Evolutionary conservation across 352 stramenopile genomes (phyloP), one percentile per base, ranked within the genome.

Genomic region (Globisporangium nagaii): DNA sequence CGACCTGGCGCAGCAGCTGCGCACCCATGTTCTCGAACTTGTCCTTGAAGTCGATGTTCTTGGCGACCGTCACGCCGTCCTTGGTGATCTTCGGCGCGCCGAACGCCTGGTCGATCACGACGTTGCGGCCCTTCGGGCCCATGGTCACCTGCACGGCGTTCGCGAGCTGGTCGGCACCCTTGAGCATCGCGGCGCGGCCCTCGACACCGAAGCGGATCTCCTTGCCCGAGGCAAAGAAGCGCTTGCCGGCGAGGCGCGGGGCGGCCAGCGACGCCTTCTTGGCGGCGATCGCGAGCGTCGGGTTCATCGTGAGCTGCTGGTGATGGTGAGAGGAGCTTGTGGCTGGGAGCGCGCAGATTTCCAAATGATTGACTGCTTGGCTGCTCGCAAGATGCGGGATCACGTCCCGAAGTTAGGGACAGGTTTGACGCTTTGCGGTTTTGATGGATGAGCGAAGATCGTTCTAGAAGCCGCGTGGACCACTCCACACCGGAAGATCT

Each of bases 71-170:
- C 44, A 86, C 79, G 34, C 75, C 74, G 56, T 92, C 84, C 64
- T 92, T 88, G 51, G 82, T 90, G 62, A 92, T 88, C 70, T 84
- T 90, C 27, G 77, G 79, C 6, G 79, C 71, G 50, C 82, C 84
- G 52, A 85, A 84, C 50, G 95, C 92, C 84, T 99, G 97, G 60
- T 98, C 96, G 65, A 99, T 98, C 50, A 99, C 97, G 32, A 98
- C 98, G 82, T 99, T 99, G 60, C 98, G 95, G 68, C 98, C 98
- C 81, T 99, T 99, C 31, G 98, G 98, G 50, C 98, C 98, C 65
- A 99, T 88, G 39, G 98, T 99, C 46, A 99, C 96, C 79, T 99
- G 95, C 54, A 99, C 97, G 60, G 97, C 97, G 81, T 99, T 98
- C 15, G 97, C 97, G 54, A 99, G 82, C 65, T 98, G 83, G 80